These are phyloP conservation scores for Dorcoceras hygrometricum DNA, from an alignment of 257 asterid genomes.

Conservation along the genomic window DNA sequence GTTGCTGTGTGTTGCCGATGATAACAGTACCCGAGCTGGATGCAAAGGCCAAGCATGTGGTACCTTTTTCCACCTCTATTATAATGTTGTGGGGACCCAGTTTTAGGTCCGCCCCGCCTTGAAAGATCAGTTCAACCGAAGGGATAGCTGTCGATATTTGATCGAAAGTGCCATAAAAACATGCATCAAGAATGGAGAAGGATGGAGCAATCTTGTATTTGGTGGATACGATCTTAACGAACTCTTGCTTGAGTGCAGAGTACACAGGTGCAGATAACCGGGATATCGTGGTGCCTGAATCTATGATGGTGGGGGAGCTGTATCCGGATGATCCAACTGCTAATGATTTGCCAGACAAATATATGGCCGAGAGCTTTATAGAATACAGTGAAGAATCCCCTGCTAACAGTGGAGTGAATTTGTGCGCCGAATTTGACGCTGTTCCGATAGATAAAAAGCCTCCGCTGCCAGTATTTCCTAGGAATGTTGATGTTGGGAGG, in stretches of 20 bases:
- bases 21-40: conserved; percentile 34
- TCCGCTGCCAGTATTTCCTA: conserved; percentile 37
- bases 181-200: conserved; percentile 44
- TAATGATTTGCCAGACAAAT: conserved; percentile 34
- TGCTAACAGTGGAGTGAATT: conserved; percentile 53
- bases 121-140: conserved; percentile 32
- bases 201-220: conserved; percentile 27
- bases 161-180: conserved; percentile 35
- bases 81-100: conserved; percentile 35
- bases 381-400: conserved; percentile 44
- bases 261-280: conserved; percentile 41
- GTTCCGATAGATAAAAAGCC: conserved; percentile 48
- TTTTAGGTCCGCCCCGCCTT: conserved; percentile 43
- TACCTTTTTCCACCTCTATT: conserved; percentile 49
- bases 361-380: conserved; percentile 31
- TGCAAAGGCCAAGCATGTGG: conserved; percentile 50
- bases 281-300: conserved; percentile 52
- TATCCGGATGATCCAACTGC: conserved; percentile 31
- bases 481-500: conserved; percentile 41
- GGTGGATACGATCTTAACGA: conserved; percentile 37
- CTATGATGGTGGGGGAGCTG: conserved; percentile 44
- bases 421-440: conserved; percentile 26
- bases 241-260: conserved; percentile 32
- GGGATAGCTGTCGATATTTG: conserved; percentile 37
- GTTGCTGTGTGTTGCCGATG: conserved; percentile 58